Percentiles rank a stretch among this genome's conserved stretches.
phyloP scores from a whole-genome alignment of 371 early-diverging fungal species.

The Rhizopus microsporus region DNA sequence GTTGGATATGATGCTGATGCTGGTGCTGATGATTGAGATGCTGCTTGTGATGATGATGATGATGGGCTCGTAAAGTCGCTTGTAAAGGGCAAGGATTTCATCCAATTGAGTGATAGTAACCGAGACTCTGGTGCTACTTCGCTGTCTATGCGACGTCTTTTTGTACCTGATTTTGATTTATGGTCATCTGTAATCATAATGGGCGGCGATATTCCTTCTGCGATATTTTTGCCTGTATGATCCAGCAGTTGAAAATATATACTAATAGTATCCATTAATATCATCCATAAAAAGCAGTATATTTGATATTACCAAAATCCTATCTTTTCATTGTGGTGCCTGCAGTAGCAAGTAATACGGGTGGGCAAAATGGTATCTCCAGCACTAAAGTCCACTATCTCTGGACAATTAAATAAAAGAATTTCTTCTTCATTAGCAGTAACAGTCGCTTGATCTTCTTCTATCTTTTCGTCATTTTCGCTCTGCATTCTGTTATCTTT shows the following conservation, averaged over 20 bases:
- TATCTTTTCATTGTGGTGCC: constrained; percentile 88
- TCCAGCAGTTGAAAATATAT: constrained; percentile 80
- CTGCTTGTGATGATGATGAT: constrained; percentile 5
- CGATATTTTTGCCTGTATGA: constrained; percentile 67
- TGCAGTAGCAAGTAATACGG: constrained; percentile 92
- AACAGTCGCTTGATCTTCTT: constrained; percentile 52
- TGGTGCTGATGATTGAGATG: background rate
- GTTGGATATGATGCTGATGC: constrained; percentile 1
- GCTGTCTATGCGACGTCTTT: constrained; percentile 42
- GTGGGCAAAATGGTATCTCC: constrained; percentile 91
- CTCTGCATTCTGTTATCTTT: constrained; percentile 46
- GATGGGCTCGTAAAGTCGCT: constrained; percentile 2
- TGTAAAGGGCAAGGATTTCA: constrained; percentile 14
- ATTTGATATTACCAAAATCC: constrained; percentile 70
- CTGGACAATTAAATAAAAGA: constrained; percentile 82
- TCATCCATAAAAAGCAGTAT: background rate
- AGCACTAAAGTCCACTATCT: constrained; percentile 82
- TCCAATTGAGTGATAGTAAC: constrained; percentile 15
- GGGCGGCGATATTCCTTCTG: constrained; percentile 84
- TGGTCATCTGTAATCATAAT: constrained; percentile 97
- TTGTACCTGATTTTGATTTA: constrained; percentile 61
- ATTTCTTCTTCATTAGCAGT: constrained; percentile 71
- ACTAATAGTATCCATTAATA: constrained; percentile 15
- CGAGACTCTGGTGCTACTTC: constrained; percentile 24
- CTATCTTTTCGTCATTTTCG: constrained; percentile 28